Percentiles rank a stretch among this genome's conserved stretches.
Evolutionary conservation across 2,329 filamentous ascomycete genomes (phyloP).

Genomic region (Talaromyces sp.): DNA sequence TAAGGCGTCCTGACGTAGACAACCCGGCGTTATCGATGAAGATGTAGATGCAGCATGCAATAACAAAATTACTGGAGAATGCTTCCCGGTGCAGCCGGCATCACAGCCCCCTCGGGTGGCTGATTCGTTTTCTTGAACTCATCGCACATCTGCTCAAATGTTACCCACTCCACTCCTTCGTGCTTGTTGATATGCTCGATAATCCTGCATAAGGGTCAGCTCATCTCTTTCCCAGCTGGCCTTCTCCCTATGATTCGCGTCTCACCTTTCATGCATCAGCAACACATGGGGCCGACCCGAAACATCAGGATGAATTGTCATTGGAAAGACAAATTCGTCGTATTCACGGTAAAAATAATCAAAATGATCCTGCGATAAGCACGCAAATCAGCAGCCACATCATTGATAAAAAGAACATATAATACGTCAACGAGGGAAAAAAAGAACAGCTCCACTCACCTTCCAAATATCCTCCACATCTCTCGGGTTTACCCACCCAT

Average conservation of each 20-base stretch:
- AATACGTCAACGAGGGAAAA: background rate
- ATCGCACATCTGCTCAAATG: conserved; percentile 70
- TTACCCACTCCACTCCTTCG: conserved; percentile 52
- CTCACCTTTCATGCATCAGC: conserved; percentile 70
- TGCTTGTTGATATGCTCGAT: conserved; percentile 71
- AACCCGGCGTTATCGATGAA: no score
- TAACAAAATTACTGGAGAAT: background rate
- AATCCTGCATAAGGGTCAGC: conserved; percentile 38
- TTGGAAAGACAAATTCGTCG: conserved; percentile 75
- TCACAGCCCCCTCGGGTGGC: conserved; percentile 27
- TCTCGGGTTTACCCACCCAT: conserved; percentile 62
- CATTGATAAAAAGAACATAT: background rate
- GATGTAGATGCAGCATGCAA: no score
- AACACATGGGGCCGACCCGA: conserved; percentile 72
- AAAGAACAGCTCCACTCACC: conserved; percentile 14
- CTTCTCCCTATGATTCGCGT: background rate
- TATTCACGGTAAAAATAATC: conserved; percentile 75
- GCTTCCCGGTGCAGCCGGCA: conserved; percentile 21
- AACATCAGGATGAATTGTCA: conserved; percentile 76
- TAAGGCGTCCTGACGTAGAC: no score
- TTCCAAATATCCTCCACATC: conserved; percentile 63
- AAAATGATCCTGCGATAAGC: conserved; percentile 63
- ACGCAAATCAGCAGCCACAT: conserved; percentile 53
- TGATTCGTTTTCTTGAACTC: conserved; percentile 62
- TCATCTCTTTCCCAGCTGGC: background rate